These are phyloP conservation scores for Cladosporium sp. DNA, from an alignment of 2,329 filamentous ascomycete genomes.

Conservation along the genomic window DNA sequence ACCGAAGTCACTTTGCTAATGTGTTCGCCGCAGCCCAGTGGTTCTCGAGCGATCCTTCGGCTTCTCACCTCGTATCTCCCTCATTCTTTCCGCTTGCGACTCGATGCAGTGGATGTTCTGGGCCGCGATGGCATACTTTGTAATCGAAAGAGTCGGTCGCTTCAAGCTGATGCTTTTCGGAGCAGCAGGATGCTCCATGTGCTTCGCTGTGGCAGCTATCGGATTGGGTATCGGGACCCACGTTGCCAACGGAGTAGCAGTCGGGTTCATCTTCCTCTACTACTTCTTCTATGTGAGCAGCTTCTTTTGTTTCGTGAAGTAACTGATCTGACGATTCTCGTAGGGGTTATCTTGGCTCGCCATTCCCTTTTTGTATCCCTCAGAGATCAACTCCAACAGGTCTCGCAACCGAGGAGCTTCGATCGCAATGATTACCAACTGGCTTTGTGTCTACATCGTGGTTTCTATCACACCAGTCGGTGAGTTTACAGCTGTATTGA, in stretches of 20 bases:
- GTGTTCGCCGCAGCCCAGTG: slow-evolving; percentile 5
- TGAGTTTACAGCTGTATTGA: neutral
- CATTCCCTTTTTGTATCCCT: slow-evolving; percentile 16
- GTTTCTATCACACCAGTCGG: slow-evolving; percentile 18
- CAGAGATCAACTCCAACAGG: slow-evolving; percentile 16
- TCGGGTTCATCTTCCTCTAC: slow-evolving; percentile 18
- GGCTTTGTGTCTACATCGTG: slow-evolving; percentile 16
- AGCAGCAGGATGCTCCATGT: slow-evolving; percentile 12
- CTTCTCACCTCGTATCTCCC: slow-evolving; percentile 14
- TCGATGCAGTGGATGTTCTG: slow-evolving; percentile 18
- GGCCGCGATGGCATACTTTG: slow-evolving; percentile 9
- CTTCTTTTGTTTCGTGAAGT: no score
- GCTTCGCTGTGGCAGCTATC: slow-evolving; percentile 14
- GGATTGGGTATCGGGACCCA: slow-evolving; percentile 14
- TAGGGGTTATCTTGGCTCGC: slow-evolving; percentile 16
- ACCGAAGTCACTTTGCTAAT: neutral
- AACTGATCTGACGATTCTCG: neutral
- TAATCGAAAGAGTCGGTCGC: slow-evolving; percentile 15
- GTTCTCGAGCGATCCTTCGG: slow-evolving; percentile 17
- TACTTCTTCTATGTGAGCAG: slow-evolving; percentile 17
- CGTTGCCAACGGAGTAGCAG: slow-evolving; percentile 13
- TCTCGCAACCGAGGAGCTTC: slow-evolving; percentile 15
- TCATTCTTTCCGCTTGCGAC: slow-evolving; percentile 15
- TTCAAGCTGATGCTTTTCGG: slow-evolving; percentile 17
- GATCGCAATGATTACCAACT: slow-evolving; percentile 17